These are phyloP conservation scores for Ilex paraguariensis DNA, from an alignment of 305 asterid species.

Conservation along the genomic window DNA sequence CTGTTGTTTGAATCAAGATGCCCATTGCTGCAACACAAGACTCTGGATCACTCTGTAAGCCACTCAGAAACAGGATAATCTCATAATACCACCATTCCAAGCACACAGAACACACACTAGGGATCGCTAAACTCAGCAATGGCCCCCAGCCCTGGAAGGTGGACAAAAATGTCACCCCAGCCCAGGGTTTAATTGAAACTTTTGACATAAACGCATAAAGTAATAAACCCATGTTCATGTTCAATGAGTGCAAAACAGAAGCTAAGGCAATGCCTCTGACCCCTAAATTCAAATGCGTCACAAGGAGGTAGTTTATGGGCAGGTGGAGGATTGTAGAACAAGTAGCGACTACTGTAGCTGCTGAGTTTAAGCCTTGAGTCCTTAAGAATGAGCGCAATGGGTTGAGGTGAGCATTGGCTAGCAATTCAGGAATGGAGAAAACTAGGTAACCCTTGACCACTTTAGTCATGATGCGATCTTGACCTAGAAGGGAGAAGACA, in stretches of 20 bases:
- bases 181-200: conserved; percentile 68
- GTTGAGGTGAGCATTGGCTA: conserved; percentile 45
- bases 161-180: conserved; percentile 34
- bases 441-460: conserved; percentile 56
- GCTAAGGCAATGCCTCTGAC: conserved; percentile 72
- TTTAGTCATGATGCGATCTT: conserved; percentile 46
- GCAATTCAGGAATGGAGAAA: conserved; percentile 51
- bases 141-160: conserved; percentile 66
- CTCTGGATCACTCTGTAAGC: conserved; percentile 50
- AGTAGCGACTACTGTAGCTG: conserved; percentile 54
- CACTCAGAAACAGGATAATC: conserved; percentile 64
- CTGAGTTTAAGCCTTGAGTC: conserved; percentile 56
- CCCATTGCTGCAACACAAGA: conserved; percentile 86
- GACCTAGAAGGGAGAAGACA: conserved; percentile 51
- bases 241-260: conserved; percentile 50
- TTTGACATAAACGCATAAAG: conserved; percentile 40
- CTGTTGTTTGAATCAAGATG: conserved; percentile 69
- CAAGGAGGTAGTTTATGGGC: conserved; percentile 58
- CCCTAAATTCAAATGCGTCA: conserved; percentile 40
- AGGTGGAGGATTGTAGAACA: conserved; percentile 50
- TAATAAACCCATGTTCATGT: conserved; percentile 53
- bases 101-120: conserved; percentile 63
- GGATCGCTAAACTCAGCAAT: conserved; percentile 53
- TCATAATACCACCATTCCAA: conserved; percentile 98
- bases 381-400: conserved; percentile 64